Conservation (phyloP, 768 basidiomycete species). For the Mycena floridula region DNA sequence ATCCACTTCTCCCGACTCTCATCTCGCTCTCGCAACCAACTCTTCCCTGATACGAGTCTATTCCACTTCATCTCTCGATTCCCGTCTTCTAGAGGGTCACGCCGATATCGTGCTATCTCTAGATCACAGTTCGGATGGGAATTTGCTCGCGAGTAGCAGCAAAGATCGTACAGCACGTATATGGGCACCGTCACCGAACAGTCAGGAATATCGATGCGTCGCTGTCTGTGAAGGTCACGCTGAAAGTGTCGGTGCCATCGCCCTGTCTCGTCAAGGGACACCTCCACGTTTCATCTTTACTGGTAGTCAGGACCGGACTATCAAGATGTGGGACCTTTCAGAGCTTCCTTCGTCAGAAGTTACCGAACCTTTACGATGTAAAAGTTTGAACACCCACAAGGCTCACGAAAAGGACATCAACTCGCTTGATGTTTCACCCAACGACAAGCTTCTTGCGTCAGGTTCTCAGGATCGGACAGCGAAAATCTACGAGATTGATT, state of each 20-base stretch:
- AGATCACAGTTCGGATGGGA: slow-evolving; percentile 59
- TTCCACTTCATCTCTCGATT: slow-evolving; percentile 68
- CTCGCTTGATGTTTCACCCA: slow-evolving; percentile 86
- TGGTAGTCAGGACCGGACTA: slow-evolving; percentile 93
- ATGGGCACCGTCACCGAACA: slow-evolving; percentile 50
- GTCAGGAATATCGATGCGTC: slow-evolving; percentile 61
- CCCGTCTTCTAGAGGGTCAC: slow-evolving; percentile 83
- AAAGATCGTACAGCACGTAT: slow-evolving; percentile 87
- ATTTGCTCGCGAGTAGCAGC: slow-evolving; percentile 83
- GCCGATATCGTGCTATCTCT: slow-evolving; percentile 87
- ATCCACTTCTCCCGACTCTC: slow-evolving; percentile 43
- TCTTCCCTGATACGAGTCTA: slow-evolving; percentile 93
- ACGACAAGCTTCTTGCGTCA: slow-evolving; percentile 82
- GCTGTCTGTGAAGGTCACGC: slow-evolving; percentile 91
- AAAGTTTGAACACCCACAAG: slow-evolving; percentile 78
- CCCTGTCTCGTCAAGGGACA: slow-evolving; percentile 57
- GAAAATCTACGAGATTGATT: slow-evolving; percentile 80
- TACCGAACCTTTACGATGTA: slow-evolving; percentile 42
- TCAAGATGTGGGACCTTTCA: slow-evolving; percentile 97
- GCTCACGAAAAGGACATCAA: slow-evolving; percentile 99
- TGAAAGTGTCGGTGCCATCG: slow-evolving; percentile 88
- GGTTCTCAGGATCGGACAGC: slow-evolving; percentile 95
- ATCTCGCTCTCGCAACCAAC: slow-evolving; percentile 94
- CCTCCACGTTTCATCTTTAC: slow-evolving; percentile 76
- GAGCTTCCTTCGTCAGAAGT: slow-evolving; percentile 31